Evolutionary conservation across 169 alveolate genomes (phyloP).

Genomic region (Eimeria falciformis): DNA sequence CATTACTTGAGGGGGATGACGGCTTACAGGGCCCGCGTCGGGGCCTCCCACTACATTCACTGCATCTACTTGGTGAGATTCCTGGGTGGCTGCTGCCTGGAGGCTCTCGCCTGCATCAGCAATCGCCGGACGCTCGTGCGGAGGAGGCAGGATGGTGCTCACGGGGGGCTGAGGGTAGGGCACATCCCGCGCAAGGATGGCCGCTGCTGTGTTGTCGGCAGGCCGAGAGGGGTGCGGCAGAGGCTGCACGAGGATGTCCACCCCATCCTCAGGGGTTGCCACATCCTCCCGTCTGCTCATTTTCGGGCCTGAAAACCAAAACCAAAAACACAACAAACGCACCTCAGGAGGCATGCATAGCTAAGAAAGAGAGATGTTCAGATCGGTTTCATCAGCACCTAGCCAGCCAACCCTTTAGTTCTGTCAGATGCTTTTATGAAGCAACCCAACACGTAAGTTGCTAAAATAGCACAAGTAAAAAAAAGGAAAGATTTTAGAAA

Average conservation of each 20-base stretch:
- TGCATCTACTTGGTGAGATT: not conserved
- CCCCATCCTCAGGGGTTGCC: constrained; percentile 58
- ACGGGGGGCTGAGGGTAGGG: constrained; percentile 67
- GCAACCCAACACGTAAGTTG: no score
- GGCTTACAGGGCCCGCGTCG: constrained; percentile 63
- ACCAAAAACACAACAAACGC: not conserved
- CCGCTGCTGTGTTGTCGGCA: constrained; percentile 16
- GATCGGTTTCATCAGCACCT: no score
- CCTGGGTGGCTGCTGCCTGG: not conserved
- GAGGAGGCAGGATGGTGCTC: constrained; percentile 51
- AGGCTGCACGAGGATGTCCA: constrained; percentile 67
- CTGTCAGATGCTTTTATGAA: no score
- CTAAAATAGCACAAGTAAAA: no score
- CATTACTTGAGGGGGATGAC: constrained; percentile 88
- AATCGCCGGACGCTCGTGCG: not conserved
- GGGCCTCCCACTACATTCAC: not conserved
- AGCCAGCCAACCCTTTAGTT: no score
- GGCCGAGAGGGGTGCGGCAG: constrained; percentile 48
- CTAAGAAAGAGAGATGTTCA: no score
- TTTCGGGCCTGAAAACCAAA: not conserved
- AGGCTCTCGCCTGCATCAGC: not conserved
- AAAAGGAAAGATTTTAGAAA: no score
- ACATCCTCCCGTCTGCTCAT: constrained; percentile 59
- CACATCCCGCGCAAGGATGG: not conserved
- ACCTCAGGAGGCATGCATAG: not conserved